Base-by-base conservation (phyloP, 2,329 filamentous ascomycete genomes). In the Hypoxylon sp. region DNA sequence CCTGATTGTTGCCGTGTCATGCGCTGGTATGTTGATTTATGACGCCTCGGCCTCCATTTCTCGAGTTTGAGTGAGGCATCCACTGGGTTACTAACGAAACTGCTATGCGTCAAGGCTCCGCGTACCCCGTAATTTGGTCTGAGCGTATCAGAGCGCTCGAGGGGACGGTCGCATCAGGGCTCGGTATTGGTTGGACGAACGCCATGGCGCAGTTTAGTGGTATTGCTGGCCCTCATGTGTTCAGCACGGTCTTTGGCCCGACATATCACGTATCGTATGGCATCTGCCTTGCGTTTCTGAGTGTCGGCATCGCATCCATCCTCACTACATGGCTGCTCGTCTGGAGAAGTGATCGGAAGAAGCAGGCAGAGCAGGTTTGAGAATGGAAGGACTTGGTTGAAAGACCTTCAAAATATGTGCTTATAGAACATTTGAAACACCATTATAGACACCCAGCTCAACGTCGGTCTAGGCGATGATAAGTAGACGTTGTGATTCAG, bases 101-200 rank as follows among this genome's bases (percentile, higher is more conserved):
- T 42, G 39, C 24, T 27, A 3, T 27, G 24, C 24, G 24, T 19
- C 39, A 42, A 42, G 39, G 80, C 2, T 82, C 79, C 4, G 80
- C 80, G 5, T 82, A 81, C 62, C 80, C 81, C 0, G 79, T 82
- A 44, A 82, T 82, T 68, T 83, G 81, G 81, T 81, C 80, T 6
- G 81, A 82, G 67, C 78, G 81, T 0, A 82, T 82, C 57, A 77
- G 81, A 21, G 80, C 76, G 0, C 74, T 81, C 8, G 76, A 82
- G 27, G 80, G 80, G 13, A 82, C 81, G 0, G 76, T 80, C 2
- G 79, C 80, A 0, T 76, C 80, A 0, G 81, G 81, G 1, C 69
- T 82, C 6, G 81, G 80, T 0, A 82, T 82, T 52, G 81, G 81
- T 1, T 74, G 78, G 21, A 83, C 81, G 0, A 83, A 82, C 66